phyloP scores from a whole-genome alignment of 1,139 yeast species.

The Taiozyma onychis region DNA sequence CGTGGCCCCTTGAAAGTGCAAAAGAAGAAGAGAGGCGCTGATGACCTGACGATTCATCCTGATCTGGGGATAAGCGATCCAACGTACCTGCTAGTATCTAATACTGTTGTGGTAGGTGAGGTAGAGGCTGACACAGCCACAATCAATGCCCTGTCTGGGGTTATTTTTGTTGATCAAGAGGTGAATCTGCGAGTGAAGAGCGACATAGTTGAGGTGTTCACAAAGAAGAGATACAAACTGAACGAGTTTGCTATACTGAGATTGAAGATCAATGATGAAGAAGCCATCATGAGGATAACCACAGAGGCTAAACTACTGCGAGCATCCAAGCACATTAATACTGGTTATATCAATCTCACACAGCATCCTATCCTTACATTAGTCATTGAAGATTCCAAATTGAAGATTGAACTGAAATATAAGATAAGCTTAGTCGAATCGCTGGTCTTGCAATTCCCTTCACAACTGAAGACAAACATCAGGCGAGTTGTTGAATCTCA shows the following conservation, averaged over 20 bases:
- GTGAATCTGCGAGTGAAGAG: conserved; percentile 2
- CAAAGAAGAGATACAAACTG: conserved; percentile 12
- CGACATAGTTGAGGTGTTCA: conserved; percentile 1
- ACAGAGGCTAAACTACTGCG: conserved; percentile 2
- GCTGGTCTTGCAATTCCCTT: conserved; percentile 5
- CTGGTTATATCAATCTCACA: background rate
- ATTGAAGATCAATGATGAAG: background rate
- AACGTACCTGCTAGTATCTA: background rate
- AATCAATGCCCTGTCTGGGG: background rate
- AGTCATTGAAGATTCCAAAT: background rate
- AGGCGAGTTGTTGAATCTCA: conserved; percentile 2
- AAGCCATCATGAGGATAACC: background rate
- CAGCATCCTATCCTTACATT: conserved; percentile 3
- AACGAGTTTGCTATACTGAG: conserved; percentile 4
- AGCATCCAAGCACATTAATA: background rate
- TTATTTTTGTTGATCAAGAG: conserved; percentile 3
- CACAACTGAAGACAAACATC: background rate
- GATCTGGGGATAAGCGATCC: background rate
- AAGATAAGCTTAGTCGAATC: conserved; percentile 7
- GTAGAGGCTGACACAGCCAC: background rate
- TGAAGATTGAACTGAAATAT: conserved; percentile 7
- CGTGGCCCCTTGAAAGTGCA: background rate
- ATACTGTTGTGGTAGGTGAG: background rate
- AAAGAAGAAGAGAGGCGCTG: background rate
- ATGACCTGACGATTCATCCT: background rate